phyloP scores from a whole-genome alignment of 2,329 filamentous ascomycete genomes.

The Aureobasidium sp. region DNA sequence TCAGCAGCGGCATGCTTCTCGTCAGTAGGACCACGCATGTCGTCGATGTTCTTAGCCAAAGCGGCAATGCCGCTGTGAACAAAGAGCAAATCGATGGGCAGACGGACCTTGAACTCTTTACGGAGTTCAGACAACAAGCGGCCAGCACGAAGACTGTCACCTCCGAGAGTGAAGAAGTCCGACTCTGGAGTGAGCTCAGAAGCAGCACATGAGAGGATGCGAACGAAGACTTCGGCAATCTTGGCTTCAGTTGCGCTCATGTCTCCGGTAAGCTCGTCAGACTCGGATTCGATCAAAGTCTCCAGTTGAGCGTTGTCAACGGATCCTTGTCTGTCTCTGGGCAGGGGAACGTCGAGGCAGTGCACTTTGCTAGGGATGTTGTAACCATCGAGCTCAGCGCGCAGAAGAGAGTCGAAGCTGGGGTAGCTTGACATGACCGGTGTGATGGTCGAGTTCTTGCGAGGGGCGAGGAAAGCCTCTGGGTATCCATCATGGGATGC shows the following conservation, averaged over 20 bases:
- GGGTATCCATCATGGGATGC: constrained; percentile 22
- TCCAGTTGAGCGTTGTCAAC: constrained; percentile 19
- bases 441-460: constrained; percentile 5
- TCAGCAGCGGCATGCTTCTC: constrained; percentile 8
- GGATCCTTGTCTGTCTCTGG: constrained; percentile 18
- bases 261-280: constrained; percentile 1
- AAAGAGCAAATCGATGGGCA: constrained; percentile 46
- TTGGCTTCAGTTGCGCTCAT: constrained; percentile 25
- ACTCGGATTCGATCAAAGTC: not conserved
- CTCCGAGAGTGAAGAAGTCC: constrained; percentile 46
- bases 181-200: constrained; percentile 33
- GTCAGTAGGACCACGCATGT: constrained; percentile 13
- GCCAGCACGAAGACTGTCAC: constrained; percentile 47
- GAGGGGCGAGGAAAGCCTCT: constrained; percentile 27
- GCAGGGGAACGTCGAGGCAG: constrained; percentile 20
- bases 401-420: constrained; percentile 16
- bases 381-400: constrained; percentile 20
- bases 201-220: constrained; percentile 33
- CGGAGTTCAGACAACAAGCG: constrained; percentile 43
- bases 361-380: constrained; percentile 21
- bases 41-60: constrained; percentile 32
- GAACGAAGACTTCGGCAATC: constrained; percentile 38
- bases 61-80: constrained; percentile 37
- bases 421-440: constrained; percentile 1
- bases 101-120: constrained; percentile 38